Base-by-base conservation (phyloP, 352 stramenopile genomes). In the Thalassiosira hispida region DNA sequence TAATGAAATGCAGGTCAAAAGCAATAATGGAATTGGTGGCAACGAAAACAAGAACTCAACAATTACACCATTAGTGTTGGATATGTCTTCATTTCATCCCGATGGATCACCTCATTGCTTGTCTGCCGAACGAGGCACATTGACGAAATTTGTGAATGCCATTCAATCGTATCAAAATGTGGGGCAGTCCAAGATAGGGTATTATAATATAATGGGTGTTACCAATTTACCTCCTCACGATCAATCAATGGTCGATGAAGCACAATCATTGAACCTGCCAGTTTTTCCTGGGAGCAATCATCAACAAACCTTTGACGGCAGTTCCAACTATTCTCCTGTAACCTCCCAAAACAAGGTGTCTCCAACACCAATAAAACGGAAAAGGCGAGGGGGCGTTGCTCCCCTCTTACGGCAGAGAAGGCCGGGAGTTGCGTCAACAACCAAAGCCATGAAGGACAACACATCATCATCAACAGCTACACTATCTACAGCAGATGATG, bases 81-180 rank as follows among this genome's bases (percentile, higher is more conserved):
- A 78, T 44, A 40, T 78, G 35, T 59, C 70, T 18, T 44, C 47
- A 33, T 78, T 78, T 72, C 60, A 70, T 46, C 68, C 68, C 12
- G 68, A 77, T 47, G 67, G 68, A 52, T 77, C 56, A 20, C 56
- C 56, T n/a, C 59, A 77, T 63, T 65, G 25, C 5, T 29, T 12
- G 0, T 22, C 51, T 35, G 18, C 65, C 6, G 1, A 38, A 38
- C 8, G 25, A 29, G 67, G 46, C 8, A 68, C 55, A 35, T 25
- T 76, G 22, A 44, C 40, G 8, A 52, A 55, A 38, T 62, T 76
- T 16, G 67, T 68, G 5, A 51, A 67, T 62, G 55, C 38, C 35
- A 61, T 76, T 31, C 23, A 16, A 25, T 76, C 67, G 20, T 22
- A 55, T 49, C n/a, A n/a, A n/a, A 29, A 33, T 31, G 18, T 29